phyloP scores from a whole-genome alignment of 73 alveolate genomes.

The Uronychia setigera region DNA sequence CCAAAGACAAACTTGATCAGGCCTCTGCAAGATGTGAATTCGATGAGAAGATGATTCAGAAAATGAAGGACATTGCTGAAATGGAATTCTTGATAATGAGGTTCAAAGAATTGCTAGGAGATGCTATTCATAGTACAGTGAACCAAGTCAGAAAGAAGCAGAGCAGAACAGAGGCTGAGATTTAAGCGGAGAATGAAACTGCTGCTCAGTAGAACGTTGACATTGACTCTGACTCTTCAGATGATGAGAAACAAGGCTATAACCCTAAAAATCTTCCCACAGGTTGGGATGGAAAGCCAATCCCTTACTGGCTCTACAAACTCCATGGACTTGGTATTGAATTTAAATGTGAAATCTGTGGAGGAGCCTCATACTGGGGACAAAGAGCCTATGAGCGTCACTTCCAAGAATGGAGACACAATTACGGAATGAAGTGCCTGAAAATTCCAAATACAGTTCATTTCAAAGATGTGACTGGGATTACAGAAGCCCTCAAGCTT shows the following conservation, averaged over 20 bases:
- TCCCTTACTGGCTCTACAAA: conserved; percentile 99
- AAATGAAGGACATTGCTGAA: conserved; percentile 72
- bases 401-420: conserved; percentile 99
- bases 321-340: conserved; percentile 98
- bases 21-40: not conserved
- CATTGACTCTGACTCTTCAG: conserved; percentile 51
- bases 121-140: conserved; percentile 82
- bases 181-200: conserved; percentile 67
- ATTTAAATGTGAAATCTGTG: conserved; percentile 98
- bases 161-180: conserved; percentile 79
- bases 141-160: conserved; percentile 89
- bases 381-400: conserved; percentile 98
- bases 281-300: conserved; percentile 99
- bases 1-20: not conserved
- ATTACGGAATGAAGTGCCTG: conserved; percentile 99
- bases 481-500: conserved; percentile 98
- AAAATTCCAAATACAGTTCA: conserved; percentile 99
- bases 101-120: conserved; percentile 82
- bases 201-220: conserved; percentile 14
- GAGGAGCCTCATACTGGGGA: conserved; percentile 99
- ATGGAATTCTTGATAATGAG: conserved; percentile 82
- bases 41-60: conserved; percentile 41
- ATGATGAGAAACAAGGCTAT: conserved; percentile 88
- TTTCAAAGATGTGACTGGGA: conserved; percentile 97
- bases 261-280: conserved; percentile 98